Evolutionary conservation across 148 eudicot genomes (phyloP).

Genomic region (Hydrangea macrophylla): DNA sequence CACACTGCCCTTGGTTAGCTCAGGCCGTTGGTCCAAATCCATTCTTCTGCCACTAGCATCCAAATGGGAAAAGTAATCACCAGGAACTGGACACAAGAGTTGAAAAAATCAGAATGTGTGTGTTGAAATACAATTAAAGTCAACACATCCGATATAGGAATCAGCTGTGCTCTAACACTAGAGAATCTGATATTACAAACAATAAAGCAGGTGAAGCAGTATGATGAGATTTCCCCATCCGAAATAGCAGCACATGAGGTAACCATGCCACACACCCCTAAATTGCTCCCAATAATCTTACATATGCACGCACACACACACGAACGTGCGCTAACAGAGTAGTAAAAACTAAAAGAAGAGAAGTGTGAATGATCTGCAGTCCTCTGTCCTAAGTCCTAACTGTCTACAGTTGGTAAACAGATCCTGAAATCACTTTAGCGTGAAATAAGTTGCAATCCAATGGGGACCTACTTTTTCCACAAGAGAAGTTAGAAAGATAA

Average conservation of each 20-base stretch:
- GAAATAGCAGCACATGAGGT: not conserved
- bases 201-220: not conserved
- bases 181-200: not conserved
- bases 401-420: not conserved
- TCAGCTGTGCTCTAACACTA: not conserved
- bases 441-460: not conserved
- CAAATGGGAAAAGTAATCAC: slow-evolving; percentile 83
- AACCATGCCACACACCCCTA: not conserved
- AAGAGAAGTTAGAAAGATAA: not conserved
- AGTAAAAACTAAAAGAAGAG: not conserved
- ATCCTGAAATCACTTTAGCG: not conserved
- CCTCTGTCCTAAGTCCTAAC: too few species aligned
- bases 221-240: not conserved
- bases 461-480: not conserved
- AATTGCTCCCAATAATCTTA: not conserved
- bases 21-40: slow-evolving; percentile 88
- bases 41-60: slow-evolving; percentile 84
- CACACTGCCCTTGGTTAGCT: slow-evolving; percentile 85
- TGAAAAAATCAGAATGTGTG: slow-evolving; percentile 13
- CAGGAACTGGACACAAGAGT: slow-evolving; percentile 53
- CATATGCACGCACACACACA: too few species aligned
- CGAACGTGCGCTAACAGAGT: not conserved
- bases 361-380: not conserved
- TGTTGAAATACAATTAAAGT: not conserved
- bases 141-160: not conserved